Evolutionary conservation across 148 eudicot species (phyloP).

Genomic region (Rhododendron vialii): DNA sequence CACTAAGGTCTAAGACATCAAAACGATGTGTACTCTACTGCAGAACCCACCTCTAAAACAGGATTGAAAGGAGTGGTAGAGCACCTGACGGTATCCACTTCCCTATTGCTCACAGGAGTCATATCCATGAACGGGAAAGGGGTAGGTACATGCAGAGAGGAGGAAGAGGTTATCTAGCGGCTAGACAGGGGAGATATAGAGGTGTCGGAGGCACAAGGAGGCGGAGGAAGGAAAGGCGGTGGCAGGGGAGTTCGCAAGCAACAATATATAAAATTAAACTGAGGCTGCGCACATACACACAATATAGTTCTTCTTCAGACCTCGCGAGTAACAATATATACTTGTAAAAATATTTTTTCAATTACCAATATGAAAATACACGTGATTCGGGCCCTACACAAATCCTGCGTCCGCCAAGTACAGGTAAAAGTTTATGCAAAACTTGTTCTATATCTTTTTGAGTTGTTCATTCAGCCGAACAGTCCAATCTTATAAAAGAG

Average conservation of each 20-base stretch:
- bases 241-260: neutral
- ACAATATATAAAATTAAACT: too few relatives aligned
- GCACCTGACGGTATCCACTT: neutral
- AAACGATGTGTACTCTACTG: neutral
- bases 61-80: neutral
- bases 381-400: neutral
- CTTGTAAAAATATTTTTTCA: too few relatives aligned
- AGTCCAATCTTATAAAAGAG: neutral
- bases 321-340: too few relatives aligned
- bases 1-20: neutral
- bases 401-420: neutral
- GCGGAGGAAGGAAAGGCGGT: neutral
- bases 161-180: neutral
- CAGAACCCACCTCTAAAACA: neutral
- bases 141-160: neutral
- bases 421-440: neutral
- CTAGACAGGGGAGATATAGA: neutral
- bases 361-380: too few relatives aligned
- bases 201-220: neutral
- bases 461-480: neutral
- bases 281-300: too few relatives aligned
- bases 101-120: neutral
- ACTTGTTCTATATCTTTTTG: neutral
- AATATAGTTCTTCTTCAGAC: too few relatives aligned
- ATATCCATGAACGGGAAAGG: neutral